Evolutionary conservation across 257 asterid species (phyloP), one percentile per base, ranked within the genome.

Genomic region (Jaltomata sinuosa): DNA sequence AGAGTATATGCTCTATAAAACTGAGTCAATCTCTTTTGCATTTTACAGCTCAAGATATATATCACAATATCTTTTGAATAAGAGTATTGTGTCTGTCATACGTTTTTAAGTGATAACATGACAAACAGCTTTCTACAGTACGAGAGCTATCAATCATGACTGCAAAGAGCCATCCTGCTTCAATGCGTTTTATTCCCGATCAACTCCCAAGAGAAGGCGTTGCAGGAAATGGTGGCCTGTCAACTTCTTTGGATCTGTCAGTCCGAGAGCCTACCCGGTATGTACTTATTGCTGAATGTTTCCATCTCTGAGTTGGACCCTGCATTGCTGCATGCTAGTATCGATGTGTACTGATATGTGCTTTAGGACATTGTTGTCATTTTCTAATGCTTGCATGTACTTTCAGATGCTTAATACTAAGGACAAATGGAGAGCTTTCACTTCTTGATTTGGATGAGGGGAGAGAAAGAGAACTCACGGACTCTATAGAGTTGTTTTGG

Each of bases 81-180:
- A 84, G 50, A 88, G 47, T 88, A 53, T 86, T 84, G 68, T 84
- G 42, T 82, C 88, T 90, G 85, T 83, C 92, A 87, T 89, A 90
- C 97, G 83, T 88, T 92, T 92, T 91, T 91, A 94, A 94, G 99
- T 97, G 94, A 91, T 97, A 93, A 97, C 94, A 95, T 97, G 98
- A 94, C 98, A 94, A 94, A 96, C 99, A 96, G 99, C 98, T 96
- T 94, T 94, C 98, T 94, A 97, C 99, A 94, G 98, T 97, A 91
- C 98, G 98, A 88, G 98, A 97, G 91, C 98, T 97, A 85, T 97
- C 99, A 83, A 97, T 97, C 89, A 97, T 97, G 99, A 95, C 99
- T 64, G 98, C 97, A 69, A 97, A 97, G 93, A 91, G 97, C 92
- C 99, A 97, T 88, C 99, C 99, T 82, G 97, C 97, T 59, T 94